Percentiles rank a stretch among this genome's conserved stretches.
Conservation (phyloP, 192 early-diverging fungal genomes). For the Linnemannia hyalina region DNA sequence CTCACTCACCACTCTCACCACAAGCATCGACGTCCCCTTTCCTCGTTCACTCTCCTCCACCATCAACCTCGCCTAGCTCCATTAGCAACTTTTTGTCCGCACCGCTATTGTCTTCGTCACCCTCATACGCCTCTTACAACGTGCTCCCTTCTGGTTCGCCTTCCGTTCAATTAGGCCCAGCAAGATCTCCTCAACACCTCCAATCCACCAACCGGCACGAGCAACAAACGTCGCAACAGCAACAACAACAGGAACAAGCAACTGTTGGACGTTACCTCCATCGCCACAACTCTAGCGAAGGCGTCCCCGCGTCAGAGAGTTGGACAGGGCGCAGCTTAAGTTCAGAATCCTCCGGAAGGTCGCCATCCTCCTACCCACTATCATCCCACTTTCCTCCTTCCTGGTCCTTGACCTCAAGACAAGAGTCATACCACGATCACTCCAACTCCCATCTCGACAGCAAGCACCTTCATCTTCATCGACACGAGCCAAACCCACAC, state of each 20-base stretch:
- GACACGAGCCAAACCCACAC: neutral
- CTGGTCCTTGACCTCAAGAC: neutral
- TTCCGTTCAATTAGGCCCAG: neutral
- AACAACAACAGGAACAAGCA: neutral
- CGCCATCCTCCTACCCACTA: neutral
- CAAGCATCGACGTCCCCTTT: neutral
- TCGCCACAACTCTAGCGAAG: neutral
- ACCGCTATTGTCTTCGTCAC: neutral
- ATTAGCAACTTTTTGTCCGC: conserved; percentile 2
- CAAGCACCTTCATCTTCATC: neutral
- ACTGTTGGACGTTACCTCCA: neutral
- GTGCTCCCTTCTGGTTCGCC: neutral
- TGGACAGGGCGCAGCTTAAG: neutral
- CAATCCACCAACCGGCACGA: neutral
- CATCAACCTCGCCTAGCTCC: neutral
- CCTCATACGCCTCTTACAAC: neutral
- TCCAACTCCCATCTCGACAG: neutral
- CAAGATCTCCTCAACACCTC: neutral
- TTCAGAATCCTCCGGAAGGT: neutral
- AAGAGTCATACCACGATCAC: neutral
- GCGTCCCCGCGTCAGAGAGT: neutral
- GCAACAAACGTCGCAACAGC: neutral
- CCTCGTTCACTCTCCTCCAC: neutral
- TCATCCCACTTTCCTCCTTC: neutral
- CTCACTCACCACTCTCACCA: neutral